phyloP scores from a whole-genome alignment of 1,284 basidiomycete species.

The Ceratobasidium sp. region DNA sequence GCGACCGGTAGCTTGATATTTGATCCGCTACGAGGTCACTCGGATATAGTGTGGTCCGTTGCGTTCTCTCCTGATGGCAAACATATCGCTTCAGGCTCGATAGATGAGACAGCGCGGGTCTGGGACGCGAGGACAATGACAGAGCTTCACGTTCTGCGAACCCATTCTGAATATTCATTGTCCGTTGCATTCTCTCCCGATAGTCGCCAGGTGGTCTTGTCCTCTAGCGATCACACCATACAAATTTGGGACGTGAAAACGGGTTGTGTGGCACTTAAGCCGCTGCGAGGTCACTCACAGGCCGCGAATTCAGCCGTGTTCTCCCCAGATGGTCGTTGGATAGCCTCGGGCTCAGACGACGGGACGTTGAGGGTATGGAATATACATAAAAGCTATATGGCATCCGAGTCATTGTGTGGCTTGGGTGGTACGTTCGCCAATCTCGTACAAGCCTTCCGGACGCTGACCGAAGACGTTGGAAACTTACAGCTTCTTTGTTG shows the following conservation, averaged over 20 bases:
- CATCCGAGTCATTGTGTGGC: neutral
- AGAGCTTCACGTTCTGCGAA: neutral
- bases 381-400: neutral
- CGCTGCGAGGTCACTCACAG: neutral
- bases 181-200: conserved; percentile 5
- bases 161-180: neutral
- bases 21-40: neutral
- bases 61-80: neutral
- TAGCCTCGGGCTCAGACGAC: conserved; percentile 19
- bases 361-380: conserved; percentile 6
- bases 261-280: neutral
- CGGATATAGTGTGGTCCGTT: neutral
- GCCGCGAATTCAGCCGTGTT: neutral
- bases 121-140: neutral
- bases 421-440: neutral
- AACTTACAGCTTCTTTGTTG: neutral
- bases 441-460: neutral
- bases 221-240: neutral
- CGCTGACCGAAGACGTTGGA: neutral
- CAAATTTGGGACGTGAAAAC: neutral
- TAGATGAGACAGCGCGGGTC: neutral
- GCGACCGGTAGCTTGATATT: neutral
- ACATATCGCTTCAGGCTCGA: neutral
- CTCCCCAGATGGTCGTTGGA: neutral
- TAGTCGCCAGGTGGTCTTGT: neutral